Base-by-base conservation (phyloP, 352 stramenopile species). In the Phytophthora vignae region DNA sequence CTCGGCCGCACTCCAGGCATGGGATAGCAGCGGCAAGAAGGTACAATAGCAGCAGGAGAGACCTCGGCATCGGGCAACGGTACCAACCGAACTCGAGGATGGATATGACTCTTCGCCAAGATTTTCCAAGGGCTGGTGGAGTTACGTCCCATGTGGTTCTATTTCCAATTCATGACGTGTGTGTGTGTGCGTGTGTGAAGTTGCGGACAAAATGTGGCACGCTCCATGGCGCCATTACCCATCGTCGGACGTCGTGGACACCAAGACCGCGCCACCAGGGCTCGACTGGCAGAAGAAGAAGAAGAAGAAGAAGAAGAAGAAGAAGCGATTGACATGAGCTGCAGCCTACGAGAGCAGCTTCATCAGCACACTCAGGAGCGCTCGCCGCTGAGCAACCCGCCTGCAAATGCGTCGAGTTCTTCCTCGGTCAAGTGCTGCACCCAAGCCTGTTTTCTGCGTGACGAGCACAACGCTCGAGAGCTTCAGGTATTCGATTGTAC, bases 381-480 rank as follows among this genome's bases (percentile, higher is more conserved):
- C 8, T 53, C 52, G 11, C 52, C 15, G 10, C 12, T 56, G 19
- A 61, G 17, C n/a, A 53, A 64, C 22, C 17, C 42, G 55, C 22
- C 48, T 4, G 50, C 27, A 6, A 70, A 1, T 27, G 19, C 48
- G 31, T 19, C 19, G 7, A 10, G 46, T 15, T 49, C 15, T 7
- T 8, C 40, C n/a, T 50, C 66, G 8, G 19, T 44, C 10, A 73
- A 76, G 59, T 70, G 68, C 48, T 73, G 50, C 19, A 67, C 66
- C 2, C 63, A 78, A 42, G 56, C 57, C 1, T 82, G 77, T 46
- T 79, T 79, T 36, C 49, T 79, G 38, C 75, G 62, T 9, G 72
- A 80, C 55, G 67, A 77, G 21, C 71, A 74, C 17, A 70, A 62
- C 7, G 27, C 52, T 4, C 53, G 67, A 19, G 73, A 90, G 52